These are phyloP conservation scores for Neofusicoccum ribis DNA, from an alignment of 2,329 filamentous ascomycete genomes.

Conservation along the genomic window DNA sequence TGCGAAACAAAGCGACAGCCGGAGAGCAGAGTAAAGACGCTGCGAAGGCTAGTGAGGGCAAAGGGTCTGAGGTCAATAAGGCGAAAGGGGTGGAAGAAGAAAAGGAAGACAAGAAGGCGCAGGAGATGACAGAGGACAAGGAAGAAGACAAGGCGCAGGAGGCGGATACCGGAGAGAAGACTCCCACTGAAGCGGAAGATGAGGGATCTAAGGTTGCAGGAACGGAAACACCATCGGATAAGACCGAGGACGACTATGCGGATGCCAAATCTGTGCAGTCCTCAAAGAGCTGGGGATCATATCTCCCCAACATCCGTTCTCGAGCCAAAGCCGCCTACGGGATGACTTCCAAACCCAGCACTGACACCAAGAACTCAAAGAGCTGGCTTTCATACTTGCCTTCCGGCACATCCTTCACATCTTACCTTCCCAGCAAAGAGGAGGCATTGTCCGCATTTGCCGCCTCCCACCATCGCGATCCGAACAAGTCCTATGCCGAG, in stretches of 20 bases:
- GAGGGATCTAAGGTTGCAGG: not conserved
- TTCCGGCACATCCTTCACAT: conserved; percentile 49
- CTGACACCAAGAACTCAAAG: conserved; percentile 27
- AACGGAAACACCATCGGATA: conserved; percentile 26
- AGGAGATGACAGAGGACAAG: not conserved
- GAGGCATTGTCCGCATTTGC: conserved; percentile 48
- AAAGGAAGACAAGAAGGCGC: conserved; percentile 4
- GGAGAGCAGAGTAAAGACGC: conserved; percentile 25
- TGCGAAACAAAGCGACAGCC: not conserved
- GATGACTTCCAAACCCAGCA: not conserved
- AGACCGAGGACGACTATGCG: conserved; percentile 35
- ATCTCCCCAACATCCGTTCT: conserved; percentile 37
- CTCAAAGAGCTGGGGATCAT: conserved; percentile 38
- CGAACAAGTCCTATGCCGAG: conserved; percentile 50
- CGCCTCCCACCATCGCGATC: conserved; percentile 46
- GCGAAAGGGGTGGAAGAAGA: not conserved
- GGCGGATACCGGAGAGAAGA: not conserved
- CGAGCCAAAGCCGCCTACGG: not conserved
- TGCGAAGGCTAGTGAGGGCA: conserved; percentile 20
- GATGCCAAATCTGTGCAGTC: conserved; percentile 25
- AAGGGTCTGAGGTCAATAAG: not conserved
- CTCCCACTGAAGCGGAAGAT: not conserved
- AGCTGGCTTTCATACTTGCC: conserved; percentile 51
- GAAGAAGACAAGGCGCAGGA: not conserved
- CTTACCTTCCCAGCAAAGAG: conserved; percentile 47